Base-by-base conservation (phyloP, 2,329 filamentous ascomycete genomes). In the Colletotrichum sojae region DNA sequence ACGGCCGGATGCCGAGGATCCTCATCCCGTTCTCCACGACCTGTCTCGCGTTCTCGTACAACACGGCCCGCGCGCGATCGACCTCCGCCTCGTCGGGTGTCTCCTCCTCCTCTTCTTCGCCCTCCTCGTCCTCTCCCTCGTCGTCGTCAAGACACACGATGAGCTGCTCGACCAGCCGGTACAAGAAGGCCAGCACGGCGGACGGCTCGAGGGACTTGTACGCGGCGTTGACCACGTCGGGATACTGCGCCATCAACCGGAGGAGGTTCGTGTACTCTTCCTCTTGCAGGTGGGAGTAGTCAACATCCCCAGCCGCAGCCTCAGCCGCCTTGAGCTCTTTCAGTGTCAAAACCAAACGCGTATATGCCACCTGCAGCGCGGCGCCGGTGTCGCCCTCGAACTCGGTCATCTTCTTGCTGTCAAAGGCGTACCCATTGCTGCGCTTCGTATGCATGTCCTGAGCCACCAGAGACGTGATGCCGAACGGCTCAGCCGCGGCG, bases 341-440 rank as follows among this genome's bases (percentile, higher is more conserved):
- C 36, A 77, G 76, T 52, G 81, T 79, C 9, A 85, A 86, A 73
- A 82, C 86, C 62, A 92, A 83, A 67, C 89, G 87, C 4, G 89
- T 88, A 74, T 92, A 89, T 1, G 90, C 89, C 74, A 93, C 92
- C 80, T 94, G 91, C 20, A 94, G 84, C 76, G 92, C 92, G 15
- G 91, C 90, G 1, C 91, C 92, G 0, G 91, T 93, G 76, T 93
- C 91, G 25, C 90, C 90, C 77, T 93, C 90, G 71, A 92, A 92
- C 4, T 89, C 91, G 1, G 88, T 90, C 91, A 94, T 94, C 57
- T 88, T 85, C 62, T 73, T 74, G 0, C 71, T 13, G 15, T 77
- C 76, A 4, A 60, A 71, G 0, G 73, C 18, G 27, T 78, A 78
- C 0, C 72, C 69, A 0, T 75, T 75, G 8, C 67, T 73, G 0